Evolutionary conservation across 139 green algal genomes (phyloP), one percentile per base, ranked within the genome.

Genomic region (Limnomonas spitsbergensis): DNA sequence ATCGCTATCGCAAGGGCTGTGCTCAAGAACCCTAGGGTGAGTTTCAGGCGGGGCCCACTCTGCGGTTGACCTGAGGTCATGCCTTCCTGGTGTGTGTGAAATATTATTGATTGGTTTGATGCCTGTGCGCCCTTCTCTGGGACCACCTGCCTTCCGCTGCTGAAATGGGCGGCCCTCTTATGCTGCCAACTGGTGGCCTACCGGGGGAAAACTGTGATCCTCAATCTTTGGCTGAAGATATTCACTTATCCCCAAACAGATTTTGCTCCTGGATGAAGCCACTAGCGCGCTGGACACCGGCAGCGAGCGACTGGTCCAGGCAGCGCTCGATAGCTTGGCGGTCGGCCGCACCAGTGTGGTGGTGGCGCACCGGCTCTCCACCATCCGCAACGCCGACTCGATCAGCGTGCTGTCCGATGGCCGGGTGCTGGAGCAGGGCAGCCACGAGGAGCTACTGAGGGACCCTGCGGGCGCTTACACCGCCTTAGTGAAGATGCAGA

Each of bases 351-450:
- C 91, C 36, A 89, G 86, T 4, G 77, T 99, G 2, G 95, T 99
- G 80, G 93, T 99, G 42, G 95, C 95, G 27, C 95, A 98, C 86
- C 86, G 95, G 6, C 85, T 98, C 67, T 93, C 83, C 73, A 98
- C 94, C 1, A 86, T 97, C 53, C 80, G 87, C 6, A 84, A 92
- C 56, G 91, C 93, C n/a, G 80, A 97, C 87, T 82, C 68, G 34
- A 98, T 98, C 53, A 88, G 91, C 1, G 88, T 96, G 1, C 82
- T 95, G 67, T 83, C 91, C 67, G 53, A 77, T 0, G 81, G 81
- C 26, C 2, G 35, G 1, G 54, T 86, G 3, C 73, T 86, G 42
- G 81, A 86, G 77, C 69, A 84, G 70, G 88, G 88, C 66, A 87
- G 77, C 2, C 86, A 92, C 67, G 78, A 86, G 37, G 83, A 92